Percentiles rank a stretch among this genome's conserved stretches.
phyloP scores from a whole-genome alignment of 1,139 yeast species.

The Hansenula sp. region DNA sequence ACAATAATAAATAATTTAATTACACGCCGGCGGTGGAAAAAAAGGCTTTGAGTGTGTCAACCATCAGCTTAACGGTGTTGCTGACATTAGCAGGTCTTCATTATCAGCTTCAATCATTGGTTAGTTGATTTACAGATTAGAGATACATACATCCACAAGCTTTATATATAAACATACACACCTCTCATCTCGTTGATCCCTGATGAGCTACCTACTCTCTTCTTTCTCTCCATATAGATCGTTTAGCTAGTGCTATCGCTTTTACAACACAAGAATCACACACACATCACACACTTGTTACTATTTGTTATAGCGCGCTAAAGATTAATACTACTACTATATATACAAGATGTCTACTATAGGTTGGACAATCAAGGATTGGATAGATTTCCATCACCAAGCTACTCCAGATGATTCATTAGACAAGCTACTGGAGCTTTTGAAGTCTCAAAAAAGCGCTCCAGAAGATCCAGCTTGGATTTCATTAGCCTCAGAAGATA shows the following conservation, averaged over 20 bases:
- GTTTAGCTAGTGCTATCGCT: neutral
- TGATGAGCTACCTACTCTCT: no score
- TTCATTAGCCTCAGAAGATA: slow-evolving; percentile 58
- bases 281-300: no score
- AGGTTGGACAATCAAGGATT: slow-evolving; percentile 66
- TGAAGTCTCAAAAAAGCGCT: slow-evolving; percentile 40
- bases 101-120: slow-evolving; percentile 3
- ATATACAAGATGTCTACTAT: slow-evolving; percentile 12
- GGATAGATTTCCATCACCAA: slow-evolving; percentile 64
- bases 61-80: no score
- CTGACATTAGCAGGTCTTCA: neutral
- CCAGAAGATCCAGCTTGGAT: slow-evolving; percentile 88
- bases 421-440: slow-evolving; percentile 40
- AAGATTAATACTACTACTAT: neutral
- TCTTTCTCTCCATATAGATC: no score
- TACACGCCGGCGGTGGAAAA: no score
- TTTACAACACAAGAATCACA: neutral
- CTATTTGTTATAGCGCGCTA: neutral
- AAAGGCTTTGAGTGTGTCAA: no score
- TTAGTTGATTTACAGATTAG: neutral
- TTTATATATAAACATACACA: neutral
- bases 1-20: no score
- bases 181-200: no score
- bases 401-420: slow-evolving; percentile 63
- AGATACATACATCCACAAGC: neutral